These are phyloP conservation scores for Artomyces pyxidatus DNA, from an alignment of 768 basidiomycete species.

Conservation along the genomic window DNA sequence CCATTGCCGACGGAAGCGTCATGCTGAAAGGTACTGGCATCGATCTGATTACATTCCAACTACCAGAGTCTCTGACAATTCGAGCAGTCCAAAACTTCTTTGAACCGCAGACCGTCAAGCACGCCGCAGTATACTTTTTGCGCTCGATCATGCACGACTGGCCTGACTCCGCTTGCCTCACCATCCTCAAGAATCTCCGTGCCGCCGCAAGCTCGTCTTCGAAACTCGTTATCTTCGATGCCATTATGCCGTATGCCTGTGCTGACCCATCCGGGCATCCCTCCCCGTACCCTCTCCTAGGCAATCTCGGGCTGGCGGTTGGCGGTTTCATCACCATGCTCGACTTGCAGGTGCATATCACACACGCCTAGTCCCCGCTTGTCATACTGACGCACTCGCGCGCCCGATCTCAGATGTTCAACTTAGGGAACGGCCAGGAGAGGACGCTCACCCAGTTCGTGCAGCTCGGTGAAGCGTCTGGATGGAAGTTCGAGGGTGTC, in stretches of 20 bases:
- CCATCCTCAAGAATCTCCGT: slow-evolving; percentile 17
- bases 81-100: slow-evolving; percentile 8
- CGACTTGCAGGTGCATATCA: slow-evolving; percentile 6
- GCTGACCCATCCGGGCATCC: not conserved
- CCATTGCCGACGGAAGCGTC: slow-evolving; percentile 1
- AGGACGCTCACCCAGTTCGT: slow-evolving; percentile 22
- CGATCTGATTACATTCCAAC: not conserved
- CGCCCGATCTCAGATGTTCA: slow-evolving; percentile 29
- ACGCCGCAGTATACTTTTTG: slow-evolving; percentile 18
- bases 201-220: slow-evolving; percentile 15
- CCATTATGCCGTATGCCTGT: slow-evolving; percentile 13
- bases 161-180: slow-evolving; percentile 8
- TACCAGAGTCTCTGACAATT: not conserved
- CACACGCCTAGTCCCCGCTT: too few species aligned
- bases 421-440: slow-evolving; percentile 22
- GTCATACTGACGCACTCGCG: too few species aligned
- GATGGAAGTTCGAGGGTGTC: slow-evolving; percentile 25
- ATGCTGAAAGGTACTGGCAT: slow-evolving; percentile 2
- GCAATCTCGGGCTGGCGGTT: slow-evolving; percentile 2
- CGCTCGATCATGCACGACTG: slow-evolving; percentile 21
- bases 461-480: slow-evolving; percentile 17
- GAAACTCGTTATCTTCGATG: slow-evolving; percentile 18
- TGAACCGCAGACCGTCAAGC: slow-evolving; percentile 15
- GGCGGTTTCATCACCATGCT: slow-evolving; percentile 4
- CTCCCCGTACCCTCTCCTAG: slow-evolving; percentile 6